Evolutionary conservation across 2,329 filamentous ascomycete genomes (phyloP), one percentile per base, ranked within the genome.

Genomic region (Venturia aucupariae): DNA sequence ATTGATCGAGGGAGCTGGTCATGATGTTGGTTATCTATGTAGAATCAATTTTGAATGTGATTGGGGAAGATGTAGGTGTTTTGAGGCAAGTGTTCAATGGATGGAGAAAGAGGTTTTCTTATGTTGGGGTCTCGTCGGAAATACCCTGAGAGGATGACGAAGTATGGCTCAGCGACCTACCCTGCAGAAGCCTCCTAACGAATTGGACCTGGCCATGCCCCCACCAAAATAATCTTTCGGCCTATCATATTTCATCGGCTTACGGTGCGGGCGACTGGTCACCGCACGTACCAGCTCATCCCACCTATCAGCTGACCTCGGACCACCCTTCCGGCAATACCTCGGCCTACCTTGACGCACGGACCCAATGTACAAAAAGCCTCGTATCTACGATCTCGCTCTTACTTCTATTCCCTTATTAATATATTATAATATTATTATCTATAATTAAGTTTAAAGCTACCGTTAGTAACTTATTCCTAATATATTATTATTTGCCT

Each of bases 1-100:
- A 86, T 83, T 97, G 92, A 73, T 97, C 94, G 73, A 99, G 89
- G 79, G 92, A 90, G 79, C 82, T 88, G 79, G 90, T 80, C 92
- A 97, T 97, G 69, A 64, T 78, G 70, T 67, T 60, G 22, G 15
- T 57, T 30, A n/a, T 32, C 3, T n/a, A 7, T 22, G 6, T n/a
- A 19, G n/a, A 27, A 2, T 41, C 11, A 32, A 19, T 10, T 19
- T 60, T 24, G n/a, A 15, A 4, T 51, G 46, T 10, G 27, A 60
- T 24, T 60, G 38, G 44, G 24, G 46, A 17, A 27, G 46, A 15
- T 51, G 46, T n/a, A 57, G 51, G 27, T 35, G 27, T 35, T 57
- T 19, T 8, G 51, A 57, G 51, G 35, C 27, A 35, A 10, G n/a
- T 3, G 24, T 4, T 6, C 6, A 11, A 48, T 22, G 44, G 46